A percentile compares a stretch with the other conserved stretches of the same genome.
phyloP scores from a whole-genome alignment of 768 basidiomycete species.

The Suillus plorans region DNA sequence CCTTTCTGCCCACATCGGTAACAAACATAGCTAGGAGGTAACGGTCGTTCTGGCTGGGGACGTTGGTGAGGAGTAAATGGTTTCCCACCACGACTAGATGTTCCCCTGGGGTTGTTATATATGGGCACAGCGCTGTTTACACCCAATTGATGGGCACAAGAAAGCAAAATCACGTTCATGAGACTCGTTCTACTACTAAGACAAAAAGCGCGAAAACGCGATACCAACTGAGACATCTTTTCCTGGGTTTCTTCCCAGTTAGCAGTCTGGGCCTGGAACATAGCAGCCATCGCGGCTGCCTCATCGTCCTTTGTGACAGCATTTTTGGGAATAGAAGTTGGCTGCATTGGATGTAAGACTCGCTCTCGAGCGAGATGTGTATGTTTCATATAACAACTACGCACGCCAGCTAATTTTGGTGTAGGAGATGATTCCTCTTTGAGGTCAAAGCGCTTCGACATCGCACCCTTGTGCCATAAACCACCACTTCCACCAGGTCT shows the following conservation, averaged over 20 bases:
- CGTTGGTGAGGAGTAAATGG: conserved; percentile 42
- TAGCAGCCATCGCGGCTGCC: conserved; percentile 94
- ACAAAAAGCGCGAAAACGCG: conserved; percentile 54
- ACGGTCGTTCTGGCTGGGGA: conserved; percentile 67
- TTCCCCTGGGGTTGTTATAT: conserved; percentile 65
- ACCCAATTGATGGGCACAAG: conserved; percentile 23
- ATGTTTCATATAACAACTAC: conserved; percentile 28
- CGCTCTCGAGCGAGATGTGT: conserved; percentile 21
- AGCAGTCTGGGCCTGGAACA: conserved; percentile 92
- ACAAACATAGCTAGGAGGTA: conserved; percentile 96
- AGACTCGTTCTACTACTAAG: conserved; percentile 69
- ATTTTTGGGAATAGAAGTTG: conserved; percentile 40
- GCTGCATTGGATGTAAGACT: conserved; percentile 32
- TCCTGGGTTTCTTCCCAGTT: conserved; percentile 99
- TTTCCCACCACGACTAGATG: conserved; percentile 62
- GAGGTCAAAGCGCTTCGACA: conserved; percentile 89
- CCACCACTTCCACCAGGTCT: conserved; percentile 36
- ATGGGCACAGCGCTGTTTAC: conserved; percentile 63
- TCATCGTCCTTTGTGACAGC: conserved; percentile 71
- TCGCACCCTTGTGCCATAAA: conserved; percentile 67
- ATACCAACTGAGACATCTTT: conserved; percentile 99
- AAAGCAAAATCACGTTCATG: conserved; percentile 61
- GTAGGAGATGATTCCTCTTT: conserved; percentile 57
- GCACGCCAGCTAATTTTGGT: conserved; percentile 31
- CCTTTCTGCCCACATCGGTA: conserved; percentile 99